Base-by-base conservation (phyloP, 2,329 filamentous ascomycete genomes). In the Coniella vitis region DNA sequence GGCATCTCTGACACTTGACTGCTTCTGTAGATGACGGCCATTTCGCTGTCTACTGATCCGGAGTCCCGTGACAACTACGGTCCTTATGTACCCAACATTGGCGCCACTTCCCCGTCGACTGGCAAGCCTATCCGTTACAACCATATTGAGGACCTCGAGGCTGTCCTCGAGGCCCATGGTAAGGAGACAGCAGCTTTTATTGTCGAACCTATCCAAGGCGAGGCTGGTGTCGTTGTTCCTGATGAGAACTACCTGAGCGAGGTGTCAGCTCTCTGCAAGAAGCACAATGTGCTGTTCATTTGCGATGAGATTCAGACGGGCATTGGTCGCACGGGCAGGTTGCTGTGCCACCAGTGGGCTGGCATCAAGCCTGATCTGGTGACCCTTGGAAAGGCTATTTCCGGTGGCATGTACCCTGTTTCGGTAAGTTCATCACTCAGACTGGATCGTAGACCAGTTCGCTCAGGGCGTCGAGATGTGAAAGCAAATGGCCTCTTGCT, bases 241-340 rank as follows among this genome's bases (percentile, higher is more conserved):
- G 87, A 91, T 57, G 87, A 91, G 45, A 84, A 84, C 68, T 98
- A 98, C 70, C 80, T 98, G 31, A 69, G 74, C 57, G 81, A 84
- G 61, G 87, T 90, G 39, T 80, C 89, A 48, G 86, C 79, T 20
- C 83, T 97, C 20, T 98, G 93, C 75, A 89, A 88, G 69, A 87
- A 95, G 76, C 82, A 97, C 76, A 95, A 96, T 56, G 90, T 95
- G 35, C 81, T 98, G 41, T 73, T 98, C 63, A 97, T 98, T 67
- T 95, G 88, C 67, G 93, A 98, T 66, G 93, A 98, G 76, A 96
- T 98, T 61, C 93, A 98, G 71, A 98, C 93, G 4, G 91, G 91
- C 57, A 95, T 98, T 63, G 93, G 90, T 47, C 84, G 93, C 55
- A 98, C 93, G 16, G 93, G 93, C 46, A 87, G 86, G 63, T 86